These are phyloP conservation scores for Arabidopsis suecica DNA, from an alignment of 345 rosid species.

Conservation along the genomic window DNA sequence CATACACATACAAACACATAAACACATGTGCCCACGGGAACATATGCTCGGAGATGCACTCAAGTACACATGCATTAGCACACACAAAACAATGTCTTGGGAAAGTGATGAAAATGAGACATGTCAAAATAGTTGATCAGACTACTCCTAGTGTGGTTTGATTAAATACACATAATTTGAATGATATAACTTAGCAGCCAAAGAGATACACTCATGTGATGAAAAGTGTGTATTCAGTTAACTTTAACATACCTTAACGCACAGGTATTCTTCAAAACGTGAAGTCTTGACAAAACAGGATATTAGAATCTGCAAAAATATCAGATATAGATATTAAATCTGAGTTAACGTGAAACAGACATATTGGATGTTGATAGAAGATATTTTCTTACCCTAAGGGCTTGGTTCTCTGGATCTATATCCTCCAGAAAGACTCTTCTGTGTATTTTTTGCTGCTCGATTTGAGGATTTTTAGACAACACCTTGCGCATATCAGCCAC, in stretches of 20 bases:
- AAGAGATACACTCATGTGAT: not conserved
- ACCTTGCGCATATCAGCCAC: slow-evolving; percentile 98
- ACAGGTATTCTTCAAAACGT: slow-evolving; percentile 75
- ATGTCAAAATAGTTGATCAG: slow-evolving; percentile 15
- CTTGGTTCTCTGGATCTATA: slow-evolving; percentile 77
- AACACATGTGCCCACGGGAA: slow-evolving; percentile 8
- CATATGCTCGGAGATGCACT: not conserved
- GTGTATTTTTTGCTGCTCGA: slow-evolving; percentile 93
- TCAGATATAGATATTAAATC: slow-evolving; percentile 22
- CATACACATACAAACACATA: slow-evolving; percentile 2
- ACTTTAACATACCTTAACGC: slow-evolving; percentile 72
- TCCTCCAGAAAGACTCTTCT: slow-evolving; percentile 85
- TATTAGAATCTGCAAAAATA: slow-evolving; percentile 71
- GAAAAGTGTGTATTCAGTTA: not conserved
- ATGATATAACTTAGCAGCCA: slow-evolving; percentile 1
- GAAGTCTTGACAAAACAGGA: slow-evolving; percentile 96
- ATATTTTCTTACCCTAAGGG: slow-evolving; percentile 66
- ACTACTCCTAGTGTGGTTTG: slow-evolving; percentile 11
- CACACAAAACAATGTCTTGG: not conserved
- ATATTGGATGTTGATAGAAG: not conserved
- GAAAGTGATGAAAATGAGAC: slow-evolving; percentile 5
- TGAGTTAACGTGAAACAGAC: slow-evolving; percentile 2
- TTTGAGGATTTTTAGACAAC: slow-evolving; percentile 89
- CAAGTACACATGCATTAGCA: not conserved
- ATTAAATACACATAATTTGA: not conserved